A percentile compares a stretch with the other conserved stretches of the same genome.
phyloP scores from a whole-genome alignment of 331 rosid genomes.

The Quercus lobata region DNA sequence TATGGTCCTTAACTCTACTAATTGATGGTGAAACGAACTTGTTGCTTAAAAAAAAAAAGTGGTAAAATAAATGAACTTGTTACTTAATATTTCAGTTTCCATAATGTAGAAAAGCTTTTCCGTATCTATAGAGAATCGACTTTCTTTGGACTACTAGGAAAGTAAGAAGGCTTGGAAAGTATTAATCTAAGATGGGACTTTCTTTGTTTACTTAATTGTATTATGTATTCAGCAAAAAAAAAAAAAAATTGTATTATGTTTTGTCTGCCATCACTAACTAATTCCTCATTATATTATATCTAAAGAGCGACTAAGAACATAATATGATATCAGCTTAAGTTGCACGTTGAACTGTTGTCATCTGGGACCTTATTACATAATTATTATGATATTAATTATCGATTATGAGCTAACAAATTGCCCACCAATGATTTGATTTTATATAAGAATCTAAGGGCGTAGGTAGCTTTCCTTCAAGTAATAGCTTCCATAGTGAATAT shows the following conservation, averaged over 20 bases:
- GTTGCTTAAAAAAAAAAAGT: not conserved
- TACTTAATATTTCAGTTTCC: not conserved
- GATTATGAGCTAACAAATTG: too few species aligned
- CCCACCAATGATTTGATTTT: too few species aligned
- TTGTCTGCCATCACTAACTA: not conserved
- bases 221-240: not conserved
- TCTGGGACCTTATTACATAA: not conserved
- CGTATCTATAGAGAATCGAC: not conserved
- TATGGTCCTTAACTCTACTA: not conserved
- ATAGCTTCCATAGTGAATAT: too few species aligned
- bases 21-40: not conserved
- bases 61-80: not conserved
- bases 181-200: not conserved
- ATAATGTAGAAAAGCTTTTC: not conserved
- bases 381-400: too few species aligned
- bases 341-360: not conserved
- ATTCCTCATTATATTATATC: not conserved
- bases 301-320: too few species aligned
- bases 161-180: not conserved
- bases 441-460: too few species aligned
- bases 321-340: too few species aligned
- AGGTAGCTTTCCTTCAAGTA: too few species aligned
- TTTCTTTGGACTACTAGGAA: not conserved
- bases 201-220: not conserved
- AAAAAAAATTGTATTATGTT: not conserved